Evolutionary conservation across 768 basidiomycete species (phyloP), one percentile per base, ranked within the genome.

Genomic region (Naematelia aurantialba): DNA sequence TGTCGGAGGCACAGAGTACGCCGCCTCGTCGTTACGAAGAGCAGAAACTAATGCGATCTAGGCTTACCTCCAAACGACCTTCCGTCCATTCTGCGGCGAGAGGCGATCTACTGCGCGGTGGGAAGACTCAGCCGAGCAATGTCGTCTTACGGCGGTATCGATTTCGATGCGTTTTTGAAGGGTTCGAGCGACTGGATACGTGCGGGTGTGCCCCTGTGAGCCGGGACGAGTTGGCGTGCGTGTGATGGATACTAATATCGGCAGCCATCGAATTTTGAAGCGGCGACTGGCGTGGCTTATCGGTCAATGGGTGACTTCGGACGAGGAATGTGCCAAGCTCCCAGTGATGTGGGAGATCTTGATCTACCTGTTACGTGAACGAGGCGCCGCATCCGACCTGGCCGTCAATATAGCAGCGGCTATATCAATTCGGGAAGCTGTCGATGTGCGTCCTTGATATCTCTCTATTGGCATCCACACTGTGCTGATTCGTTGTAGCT

Each of bases 231-330:
- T n/a, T n/a, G n/a, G n/a, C n/a, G n/a, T n/a, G n/a, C n/a, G n/a
- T n/a, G n/a, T n/a, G n/a, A n/a, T n/a, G n/a, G n/a, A n/a, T n/a
- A n/a, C n/a, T n/a, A n/a, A n/a, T n/a, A n/a, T n/a, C n/a, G n/a
- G 26, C 57, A 94, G 92, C 58, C 91, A 88, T 72, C 88, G 89
- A 0, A 88, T 98, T 55, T 84, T 98, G 61, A 94, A 97, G 76
- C 84, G 91, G n/a, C 84, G 93, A 29, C 88, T 97, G 63, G 91
- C 93, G 0, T 96, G 92, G 91, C 79, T 97, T 3, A 83, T 97
- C 47, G 92, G 93, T 24, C 88, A 86, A 81, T 91, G 90, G 88
- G 82, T 91, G 30, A 80, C 67, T 2, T 66, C 72, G 4, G 72
- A 84, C 13, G 87, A 91, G 48, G 81, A 83, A 58, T 85, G 85